A percentile compares a stretch with the other conserved stretches of the same genome.
Evolutionary conservation across 2,329 filamentous ascomycete species (phyloP).

Genomic region (Sclerotinia subarctica): DNA sequence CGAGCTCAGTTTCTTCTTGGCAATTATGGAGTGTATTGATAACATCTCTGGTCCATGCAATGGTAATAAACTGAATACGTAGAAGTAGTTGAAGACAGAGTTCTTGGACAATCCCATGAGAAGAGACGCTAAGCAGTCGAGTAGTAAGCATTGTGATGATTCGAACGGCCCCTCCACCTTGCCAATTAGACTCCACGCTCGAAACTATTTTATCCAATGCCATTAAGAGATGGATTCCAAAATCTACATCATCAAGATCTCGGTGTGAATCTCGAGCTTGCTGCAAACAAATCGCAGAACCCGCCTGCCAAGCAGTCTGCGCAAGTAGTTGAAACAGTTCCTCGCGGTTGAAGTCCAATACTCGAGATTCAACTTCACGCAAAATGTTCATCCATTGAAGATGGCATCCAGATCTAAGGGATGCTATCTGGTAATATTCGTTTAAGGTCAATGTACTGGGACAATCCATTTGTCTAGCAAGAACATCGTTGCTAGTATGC

Average conservation of each 20-base stretch:
- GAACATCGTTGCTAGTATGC: slow-evolving; percentile 48
- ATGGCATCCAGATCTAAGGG: slow-evolving; percentile 46
- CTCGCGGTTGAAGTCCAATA: slow-evolving; percentile 49
- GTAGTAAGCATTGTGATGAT: slow-evolving; percentile 43
- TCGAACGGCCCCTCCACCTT: slow-evolving; percentile 44
- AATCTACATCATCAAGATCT: slow-evolving; percentile 39
- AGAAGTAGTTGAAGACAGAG: slow-evolving; percentile 39
- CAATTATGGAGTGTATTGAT: slow-evolving; percentile 22
- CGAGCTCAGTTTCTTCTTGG: slow-evolving; percentile 34
- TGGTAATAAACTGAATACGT: slow-evolving; percentile 37
- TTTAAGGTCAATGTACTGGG: slow-evolving; percentile 48
- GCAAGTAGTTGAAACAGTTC: slow-evolving; percentile 48
- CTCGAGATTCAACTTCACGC: slow-evolving; percentile 46
- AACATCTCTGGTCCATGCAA: slow-evolving; percentile 42
- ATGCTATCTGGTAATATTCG: slow-evolving; percentile 53
- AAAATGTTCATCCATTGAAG: slow-evolving; percentile 58
- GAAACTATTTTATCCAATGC: slow-evolving; percentile 37
- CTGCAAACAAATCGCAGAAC: slow-evolving; percentile 35
- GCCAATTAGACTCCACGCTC: slow-evolving; percentile 50
- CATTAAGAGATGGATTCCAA: slow-evolving; percentile 39
- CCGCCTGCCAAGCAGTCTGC: slow-evolving; percentile 50
- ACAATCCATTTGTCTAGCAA: slow-evolving; percentile 49
- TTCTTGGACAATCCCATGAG: slow-evolving; percentile 25
- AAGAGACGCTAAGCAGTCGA: slow-evolving; percentile 45
- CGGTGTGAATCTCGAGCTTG: slow-evolving; percentile 40